A percentile compares a stretch with the other conserved stretches of the same genome.
Conservation (phyloP, 2,329 filamentous ascomycete species). For the Microdochium trichocladiopsis region DNA sequence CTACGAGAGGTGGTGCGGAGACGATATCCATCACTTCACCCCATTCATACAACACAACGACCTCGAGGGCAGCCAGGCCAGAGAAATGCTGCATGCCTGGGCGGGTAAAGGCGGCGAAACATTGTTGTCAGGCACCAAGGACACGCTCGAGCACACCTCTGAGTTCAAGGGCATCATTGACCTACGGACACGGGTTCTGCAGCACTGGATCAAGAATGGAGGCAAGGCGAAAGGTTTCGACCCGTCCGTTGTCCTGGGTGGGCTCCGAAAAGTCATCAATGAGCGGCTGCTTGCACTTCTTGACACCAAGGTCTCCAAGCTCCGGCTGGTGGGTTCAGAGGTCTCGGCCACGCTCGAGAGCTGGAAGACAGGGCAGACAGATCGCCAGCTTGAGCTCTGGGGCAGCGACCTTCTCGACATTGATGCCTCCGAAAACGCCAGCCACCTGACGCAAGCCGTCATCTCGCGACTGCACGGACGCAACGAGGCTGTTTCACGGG, state of each 20-base stretch:
- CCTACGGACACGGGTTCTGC: constrained; percentile 62
- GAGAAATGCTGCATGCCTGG: constrained; percentile 57
- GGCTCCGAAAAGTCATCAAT: constrained; percentile 63
- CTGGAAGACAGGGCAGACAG: constrained; percentile 50
- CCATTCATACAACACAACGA: constrained; percentile 84
- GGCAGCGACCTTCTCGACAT: constrained; percentile 53
- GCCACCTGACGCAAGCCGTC: constrained; percentile 62
- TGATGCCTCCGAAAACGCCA: constrained; percentile 59
- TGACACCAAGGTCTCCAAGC: constrained; percentile 53
- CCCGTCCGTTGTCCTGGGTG: constrained; percentile 59
- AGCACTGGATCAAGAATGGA: constrained; percentile 68
- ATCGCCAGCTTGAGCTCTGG: constrained; percentile 58
- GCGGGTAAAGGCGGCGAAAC: constrained; percentile 51
- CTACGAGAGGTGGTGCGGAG: constrained; percentile 70
- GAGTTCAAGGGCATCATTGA: constrained; percentile 65
- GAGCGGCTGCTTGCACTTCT: constrained; percentile 57
- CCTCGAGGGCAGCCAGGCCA: constrained; percentile 51
- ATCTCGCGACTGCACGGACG: constrained; percentile 65
- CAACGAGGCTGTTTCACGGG: constrained; percentile 56
- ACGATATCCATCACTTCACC: constrained; percentile 77
- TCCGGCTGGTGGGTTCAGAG: constrained; percentile 58
- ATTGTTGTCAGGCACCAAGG: constrained; percentile 54
- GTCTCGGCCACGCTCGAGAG: constrained; percentile 53
- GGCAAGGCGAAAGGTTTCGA: constrained; percentile 60
- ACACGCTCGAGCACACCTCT: constrained; percentile 48